Conservation (phyloP, 768 basidiomycete genomes). For the Lactifluus piperatus region DNA sequence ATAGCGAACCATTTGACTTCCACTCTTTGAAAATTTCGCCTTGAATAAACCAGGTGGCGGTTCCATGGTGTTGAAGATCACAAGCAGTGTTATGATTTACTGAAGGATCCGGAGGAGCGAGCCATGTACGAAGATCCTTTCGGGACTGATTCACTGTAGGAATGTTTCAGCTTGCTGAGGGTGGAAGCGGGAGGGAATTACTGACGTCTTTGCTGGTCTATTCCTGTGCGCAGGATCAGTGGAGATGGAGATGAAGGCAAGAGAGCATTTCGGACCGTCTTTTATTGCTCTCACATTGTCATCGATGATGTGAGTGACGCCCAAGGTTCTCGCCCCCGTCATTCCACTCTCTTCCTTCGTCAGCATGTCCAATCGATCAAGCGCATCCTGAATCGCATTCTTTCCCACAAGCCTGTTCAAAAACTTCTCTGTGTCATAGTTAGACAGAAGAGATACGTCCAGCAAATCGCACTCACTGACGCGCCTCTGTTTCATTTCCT, state of each 20-base stretch:
- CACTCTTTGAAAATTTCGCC: neutral
- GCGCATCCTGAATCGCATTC: neutral
- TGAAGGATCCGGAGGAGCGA: conserved; percentile 1
- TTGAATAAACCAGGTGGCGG: neutral
- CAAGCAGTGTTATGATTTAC: conserved; percentile 1
- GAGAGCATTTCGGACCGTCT: neutral
- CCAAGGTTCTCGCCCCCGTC: neutral
- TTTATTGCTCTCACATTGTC: neutral
- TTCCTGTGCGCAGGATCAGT: neutral
- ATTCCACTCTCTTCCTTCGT: neutral
- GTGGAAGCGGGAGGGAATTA: neutral
- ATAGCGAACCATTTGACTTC: neutral
- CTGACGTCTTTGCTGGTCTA: neutral
- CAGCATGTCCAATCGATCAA: neutral
- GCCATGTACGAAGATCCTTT: neutral
- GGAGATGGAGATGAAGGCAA: neutral
- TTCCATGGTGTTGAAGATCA: neutral
- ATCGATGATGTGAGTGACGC: neutral
- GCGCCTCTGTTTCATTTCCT: neutral
- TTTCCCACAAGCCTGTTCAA: neutral
- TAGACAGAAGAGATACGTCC: neutral
- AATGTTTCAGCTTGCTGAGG: neutral
- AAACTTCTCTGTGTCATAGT: neutral
- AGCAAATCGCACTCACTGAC: neutral
- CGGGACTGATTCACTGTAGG: neutral